These are phyloP conservation scores for Gryganskiella cystojenkinii DNA, from an alignment of 192 early-diverging fungal species.

Conservation along the genomic window DNA sequence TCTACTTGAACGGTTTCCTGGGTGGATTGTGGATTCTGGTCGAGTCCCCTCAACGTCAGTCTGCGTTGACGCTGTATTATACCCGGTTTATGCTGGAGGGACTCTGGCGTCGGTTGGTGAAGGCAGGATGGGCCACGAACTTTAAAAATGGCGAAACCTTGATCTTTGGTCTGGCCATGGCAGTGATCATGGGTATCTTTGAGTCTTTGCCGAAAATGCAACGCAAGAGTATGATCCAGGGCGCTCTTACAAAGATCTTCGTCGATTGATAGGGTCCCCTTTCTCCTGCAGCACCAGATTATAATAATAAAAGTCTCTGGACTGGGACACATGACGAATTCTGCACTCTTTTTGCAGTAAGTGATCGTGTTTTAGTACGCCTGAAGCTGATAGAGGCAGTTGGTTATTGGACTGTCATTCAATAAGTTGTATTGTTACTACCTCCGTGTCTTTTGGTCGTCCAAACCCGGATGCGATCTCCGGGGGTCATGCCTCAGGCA, in stretches of 20 bases:
- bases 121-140: constrained; percentile 18
- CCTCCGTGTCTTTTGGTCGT: too few species aligned
- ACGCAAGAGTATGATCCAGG: constrained; percentile 14
- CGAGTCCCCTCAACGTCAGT: constrained; percentile 17
- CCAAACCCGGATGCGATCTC: too few species aligned
- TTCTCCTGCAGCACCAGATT: too few species aligned
- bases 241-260: constrained; percentile 11
- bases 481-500: too few species aligned
- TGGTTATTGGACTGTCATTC: too few species aligned
- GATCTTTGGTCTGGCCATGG: constrained; percentile 24
- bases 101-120: constrained; percentile 37
- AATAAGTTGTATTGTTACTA: too few species aligned
- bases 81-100: constrained; percentile 39
- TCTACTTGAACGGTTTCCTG: constrained; percentile 45
- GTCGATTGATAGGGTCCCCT: neutral
- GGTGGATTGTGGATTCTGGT: constrained; percentile 42
- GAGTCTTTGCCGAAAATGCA: neutral
- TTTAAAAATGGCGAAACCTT: constrained; percentile 14
- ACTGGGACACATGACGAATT: too few species aligned
- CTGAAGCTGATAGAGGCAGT: too few species aligned
- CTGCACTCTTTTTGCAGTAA: too few species aligned
- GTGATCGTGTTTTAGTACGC: too few species aligned
- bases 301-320: too few species aligned
- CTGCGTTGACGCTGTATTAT: constrained; percentile 41
- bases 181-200: constrained; percentile 22